Conservation (phyloP, 352 stramenopile species). For the Thalassiosira oceanica region DNA sequence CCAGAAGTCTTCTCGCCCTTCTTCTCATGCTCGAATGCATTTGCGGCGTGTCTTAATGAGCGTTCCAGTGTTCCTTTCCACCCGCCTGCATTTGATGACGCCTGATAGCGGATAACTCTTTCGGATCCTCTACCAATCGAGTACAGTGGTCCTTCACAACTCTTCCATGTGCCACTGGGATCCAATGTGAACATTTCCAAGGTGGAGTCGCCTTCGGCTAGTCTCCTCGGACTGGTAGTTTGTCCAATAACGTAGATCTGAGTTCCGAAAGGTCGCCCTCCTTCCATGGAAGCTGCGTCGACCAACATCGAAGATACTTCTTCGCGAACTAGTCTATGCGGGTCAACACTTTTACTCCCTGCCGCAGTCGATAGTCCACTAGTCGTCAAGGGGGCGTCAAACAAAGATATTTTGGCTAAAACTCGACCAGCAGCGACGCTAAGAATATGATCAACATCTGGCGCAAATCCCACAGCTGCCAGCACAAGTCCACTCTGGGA, state of each 20-base stretch:
- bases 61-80: no score
- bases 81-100: no score
- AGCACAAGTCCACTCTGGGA: slow-evolving; percentile 32
- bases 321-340: slow-evolving; percentile 36
- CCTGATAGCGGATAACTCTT: no score
- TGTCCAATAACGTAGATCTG: slow-evolving; percentile 38
- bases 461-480: slow-evolving; percentile 35
- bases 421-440: slow-evolving; percentile 25
- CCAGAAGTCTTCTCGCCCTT: no score
- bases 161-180: slow-evolving; percentile 40
- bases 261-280: slow-evolving; percentile 24
- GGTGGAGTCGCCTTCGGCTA: no score
- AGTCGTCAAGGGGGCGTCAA: slow-evolving; percentile 9
- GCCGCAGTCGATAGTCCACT: no score
- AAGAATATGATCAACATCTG: slow-evolving; percentile 34
- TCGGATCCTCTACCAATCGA: slow-evolving; percentile 33
- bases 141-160: slow-evolving; percentile 13
- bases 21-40: no score
- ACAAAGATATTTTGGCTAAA: slow-evolving; percentile 29
- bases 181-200: slow-evolving; percentile 51
- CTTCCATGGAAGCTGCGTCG: slow-evolving; percentile 27
- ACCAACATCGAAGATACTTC: slow-evolving; percentile 33
- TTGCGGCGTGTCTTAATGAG: no score
- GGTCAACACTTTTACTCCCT: slow-evolving; percentile 31
- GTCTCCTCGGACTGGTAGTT: slow-evolving; percentile 4